Conservation (phyloP, 345 rosid species). For the Rhodamnia argentea region DNA sequence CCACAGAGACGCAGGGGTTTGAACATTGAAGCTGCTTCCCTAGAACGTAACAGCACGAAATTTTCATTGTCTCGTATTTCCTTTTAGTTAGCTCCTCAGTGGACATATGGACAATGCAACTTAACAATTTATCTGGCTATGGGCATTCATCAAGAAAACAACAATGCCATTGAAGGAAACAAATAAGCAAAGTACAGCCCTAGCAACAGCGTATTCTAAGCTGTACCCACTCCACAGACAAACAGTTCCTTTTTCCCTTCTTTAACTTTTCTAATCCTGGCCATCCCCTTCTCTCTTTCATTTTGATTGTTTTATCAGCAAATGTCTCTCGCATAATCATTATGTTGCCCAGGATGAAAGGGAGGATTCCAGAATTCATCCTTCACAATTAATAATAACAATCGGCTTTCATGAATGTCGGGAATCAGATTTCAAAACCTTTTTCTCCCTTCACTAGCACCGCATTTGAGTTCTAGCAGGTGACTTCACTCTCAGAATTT, state of each 20-base stretch:
- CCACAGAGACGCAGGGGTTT: background rate
- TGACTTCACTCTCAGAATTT: background rate
- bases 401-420: background rate
- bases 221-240: background rate
- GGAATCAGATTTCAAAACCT: background rate
- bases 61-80: background rate
- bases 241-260: background rate
- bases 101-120: background rate
- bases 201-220: background rate
- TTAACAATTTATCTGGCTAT: background rate
- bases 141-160: background rate
- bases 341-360: background rate
- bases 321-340: background rate
- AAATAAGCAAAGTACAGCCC: background rate
- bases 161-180: background rate
- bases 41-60: background rate
- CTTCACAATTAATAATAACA: background rate
- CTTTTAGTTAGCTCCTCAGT: background rate
- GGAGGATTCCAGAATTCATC: background rate
- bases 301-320: background rate
- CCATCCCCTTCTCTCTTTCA: background rate
- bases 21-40: background rate
- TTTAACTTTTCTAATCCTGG: background rate
- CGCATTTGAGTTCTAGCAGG: background rate
- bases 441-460: background rate